Conservation (phyloP, 768 basidiomycete species). For the Tylopilus vinaceipallidus region DNA sequence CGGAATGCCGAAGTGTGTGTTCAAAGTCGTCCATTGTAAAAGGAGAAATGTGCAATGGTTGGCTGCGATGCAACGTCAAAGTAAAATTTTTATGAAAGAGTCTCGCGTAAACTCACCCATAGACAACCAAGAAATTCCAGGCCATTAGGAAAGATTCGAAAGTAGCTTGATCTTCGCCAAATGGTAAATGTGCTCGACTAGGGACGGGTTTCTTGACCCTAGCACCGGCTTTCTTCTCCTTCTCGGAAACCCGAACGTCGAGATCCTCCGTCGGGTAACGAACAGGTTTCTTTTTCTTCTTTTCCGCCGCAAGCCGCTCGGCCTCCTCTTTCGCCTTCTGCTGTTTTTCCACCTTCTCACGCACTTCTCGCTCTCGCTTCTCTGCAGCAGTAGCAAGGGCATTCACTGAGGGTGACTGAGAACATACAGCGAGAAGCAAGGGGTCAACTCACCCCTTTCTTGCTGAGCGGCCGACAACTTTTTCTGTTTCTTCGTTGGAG, state of each 20-base stretch:
- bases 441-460: constrained; percentile 55
- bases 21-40: constrained; percentile 95
- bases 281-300: constrained; percentile 86
- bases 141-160: constrained; percentile 88
- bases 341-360: constrained; percentile 66
- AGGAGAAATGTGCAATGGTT: constrained; percentile 81
- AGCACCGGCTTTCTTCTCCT: constrained; percentile 79
- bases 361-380: constrained; percentile 67
- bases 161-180: constrained; percentile 55
- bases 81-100: neutral
- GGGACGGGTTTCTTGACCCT: constrained; percentile 65
- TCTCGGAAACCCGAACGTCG: constrained; percentile 75
- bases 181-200: constrained; percentile 61
- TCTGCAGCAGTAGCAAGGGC: constrained; percentile 43
- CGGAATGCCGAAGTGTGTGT: constrained; percentile 75
- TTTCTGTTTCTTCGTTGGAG: constrained; percentile 78
- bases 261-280: constrained; percentile 94
- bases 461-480: constrained; percentile 72
- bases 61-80: constrained; percentile 43
- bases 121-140: constrained; percentile 94
- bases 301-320: constrained; percentile 68
- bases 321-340: constrained; percentile 66
- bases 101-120: constrained; percentile 63
- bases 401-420: constrained; percentile 24
- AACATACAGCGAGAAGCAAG: constrained; percentile 6